Percentiles rank a stretch among this genome's conserved stretches.
Evolutionary conservation across 1,284 basidiomycete genomes (phyloP).

Genomic region (Pyrrhoderma noxium): DNA sequence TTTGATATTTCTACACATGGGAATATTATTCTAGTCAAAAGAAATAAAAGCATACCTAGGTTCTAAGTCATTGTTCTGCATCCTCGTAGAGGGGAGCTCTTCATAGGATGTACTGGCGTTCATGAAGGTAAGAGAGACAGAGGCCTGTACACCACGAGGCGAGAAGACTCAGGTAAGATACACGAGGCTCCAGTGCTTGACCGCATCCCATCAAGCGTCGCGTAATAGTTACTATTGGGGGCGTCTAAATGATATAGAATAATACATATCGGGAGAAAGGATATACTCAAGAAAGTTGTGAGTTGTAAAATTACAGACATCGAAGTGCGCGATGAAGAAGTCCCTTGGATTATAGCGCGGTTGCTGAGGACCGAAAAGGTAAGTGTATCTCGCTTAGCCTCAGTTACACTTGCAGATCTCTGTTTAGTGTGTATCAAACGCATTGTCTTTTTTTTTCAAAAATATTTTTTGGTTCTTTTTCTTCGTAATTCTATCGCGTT

Average conservation of each 20-base stretch:
- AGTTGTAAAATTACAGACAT: neutral
- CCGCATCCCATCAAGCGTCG: conserved; percentile 16
- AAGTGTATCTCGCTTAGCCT: too few relatives aligned
- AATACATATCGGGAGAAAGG: neutral
- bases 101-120: conserved; percentile 14
- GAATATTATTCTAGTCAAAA: neutral
- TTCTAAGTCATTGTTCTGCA: conserved; percentile 11
- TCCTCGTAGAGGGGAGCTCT: conserved; percentile 9
- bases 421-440: too few relatives aligned
- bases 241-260: conserved; percentile 9
- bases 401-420: too few relatives aligned
- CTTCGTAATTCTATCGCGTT: too few relatives aligned
- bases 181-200: conserved; percentile 17
- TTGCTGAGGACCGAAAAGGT: too few relatives aligned
- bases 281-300: neutral
- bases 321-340: neutral
- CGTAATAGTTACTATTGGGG: conserved; percentile 13
- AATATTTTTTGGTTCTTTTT: too few relatives aligned
- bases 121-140: conserved; percentile 19
- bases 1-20: neutral
- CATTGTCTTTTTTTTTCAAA: too few relatives aligned
- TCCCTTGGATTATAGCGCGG: too few relatives aligned
- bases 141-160: conserved; percentile 19
- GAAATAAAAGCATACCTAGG: conserved; percentile 8
- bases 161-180: conserved; percentile 16